Conservation (phyloP, 176 grass and related monocot genomes). For the Aegilops longissima region DNA sequence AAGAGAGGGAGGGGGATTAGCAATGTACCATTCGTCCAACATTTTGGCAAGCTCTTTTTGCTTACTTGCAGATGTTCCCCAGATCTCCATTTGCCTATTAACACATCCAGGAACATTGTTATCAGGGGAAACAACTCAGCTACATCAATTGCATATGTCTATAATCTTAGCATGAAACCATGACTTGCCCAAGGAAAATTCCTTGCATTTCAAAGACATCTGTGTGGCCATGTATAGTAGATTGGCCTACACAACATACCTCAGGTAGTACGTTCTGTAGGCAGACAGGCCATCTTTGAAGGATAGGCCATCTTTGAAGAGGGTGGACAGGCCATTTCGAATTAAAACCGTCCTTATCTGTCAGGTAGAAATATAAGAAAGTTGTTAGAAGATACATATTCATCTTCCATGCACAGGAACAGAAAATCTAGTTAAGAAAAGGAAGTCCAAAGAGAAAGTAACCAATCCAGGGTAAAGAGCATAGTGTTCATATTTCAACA, state of each 20-base stretch:
- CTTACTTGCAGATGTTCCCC: conserved; percentile 80
- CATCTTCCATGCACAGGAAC: neutral
- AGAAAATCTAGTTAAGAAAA: neutral
- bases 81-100: conserved; percentile 85
- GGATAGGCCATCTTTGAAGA: conserved; percentile 61
- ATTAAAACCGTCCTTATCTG: conserved; percentile 94
- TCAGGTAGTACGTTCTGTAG: conserved; percentile 93
- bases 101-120: conserved; percentile 26
- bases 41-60: conserved; percentile 91
- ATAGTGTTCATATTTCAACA: conserved; percentile 1
- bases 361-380: conserved; percentile 32
- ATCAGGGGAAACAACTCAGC: conserved; percentile 6
- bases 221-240: neutral
- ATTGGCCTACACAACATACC: conserved; percentile 41
- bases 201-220: neutral
- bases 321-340: conserved; percentile 80
- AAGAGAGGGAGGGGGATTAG: neutral
- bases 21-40: conserved; percentile 93
- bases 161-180: neutral
- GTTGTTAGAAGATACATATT: conserved; percentile 30
- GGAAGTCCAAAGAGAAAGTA: neutral
- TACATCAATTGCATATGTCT: neutral
- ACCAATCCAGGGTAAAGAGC: conserved; percentile 3
- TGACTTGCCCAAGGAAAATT: neutral
- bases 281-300: conserved; percentile 27